These are phyloP conservation scores for Exophiala calicioides DNA, from an alignment of 2,329 filamentous ascomycete genomes.

Conservation along the genomic window DNA sequence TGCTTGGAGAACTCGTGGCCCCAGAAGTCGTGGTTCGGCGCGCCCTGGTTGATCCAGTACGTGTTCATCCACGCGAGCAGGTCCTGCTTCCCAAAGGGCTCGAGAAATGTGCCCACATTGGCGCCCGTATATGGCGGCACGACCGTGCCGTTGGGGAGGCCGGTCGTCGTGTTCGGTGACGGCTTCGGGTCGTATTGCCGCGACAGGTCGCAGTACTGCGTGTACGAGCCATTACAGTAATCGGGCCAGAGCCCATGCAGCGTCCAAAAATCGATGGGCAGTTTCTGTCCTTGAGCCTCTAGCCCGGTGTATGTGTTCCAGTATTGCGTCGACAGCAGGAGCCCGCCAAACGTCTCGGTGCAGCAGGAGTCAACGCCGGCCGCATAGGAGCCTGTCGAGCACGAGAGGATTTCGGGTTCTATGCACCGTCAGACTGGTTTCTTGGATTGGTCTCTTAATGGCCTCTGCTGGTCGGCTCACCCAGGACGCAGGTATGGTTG, in stretches of 20 bases:
- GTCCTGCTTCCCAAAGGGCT: slow-evolving; percentile 59
- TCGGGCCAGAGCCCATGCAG: slow-evolving; percentile 57
- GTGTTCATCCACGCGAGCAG: slow-evolving; percentile 67
- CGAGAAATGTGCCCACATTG: slow-evolving; percentile 60
- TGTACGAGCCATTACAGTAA: slow-evolving; percentile 59
- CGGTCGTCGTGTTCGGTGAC: slow-evolving; percentile 64
- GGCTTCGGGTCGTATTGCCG: slow-evolving; percentile 66
- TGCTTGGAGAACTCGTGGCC: slow-evolving; percentile 69
- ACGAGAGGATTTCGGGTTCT: slow-evolving; percentile 45
- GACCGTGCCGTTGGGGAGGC: slow-evolving; percentile 48
- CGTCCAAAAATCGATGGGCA: slow-evolving; percentile 54
- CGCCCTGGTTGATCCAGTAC: slow-evolving; percentile 62
- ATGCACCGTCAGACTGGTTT: background rate
- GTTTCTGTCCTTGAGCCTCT: slow-evolving; percentile 58
- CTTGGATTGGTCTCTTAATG: background rate
- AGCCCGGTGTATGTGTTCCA: slow-evolving; percentile 66
- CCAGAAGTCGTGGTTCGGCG: slow-evolving; percentile 63
- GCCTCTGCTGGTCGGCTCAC: slow-evolving; percentile 39
- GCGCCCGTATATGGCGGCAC: slow-evolving; percentile 62
- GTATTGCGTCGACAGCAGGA: slow-evolving; percentile 64
- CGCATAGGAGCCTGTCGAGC: slow-evolving; percentile 49
- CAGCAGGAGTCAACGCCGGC: slow-evolving; percentile 62
- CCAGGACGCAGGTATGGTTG: slow-evolving; percentile 60
- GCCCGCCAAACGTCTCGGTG: slow-evolving; percentile 64
- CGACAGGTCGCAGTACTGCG: slow-evolving; percentile 64